Base-by-base conservation (phyloP, 805 yeast species). In the Tetrapisispora namnaoensis region DNA sequence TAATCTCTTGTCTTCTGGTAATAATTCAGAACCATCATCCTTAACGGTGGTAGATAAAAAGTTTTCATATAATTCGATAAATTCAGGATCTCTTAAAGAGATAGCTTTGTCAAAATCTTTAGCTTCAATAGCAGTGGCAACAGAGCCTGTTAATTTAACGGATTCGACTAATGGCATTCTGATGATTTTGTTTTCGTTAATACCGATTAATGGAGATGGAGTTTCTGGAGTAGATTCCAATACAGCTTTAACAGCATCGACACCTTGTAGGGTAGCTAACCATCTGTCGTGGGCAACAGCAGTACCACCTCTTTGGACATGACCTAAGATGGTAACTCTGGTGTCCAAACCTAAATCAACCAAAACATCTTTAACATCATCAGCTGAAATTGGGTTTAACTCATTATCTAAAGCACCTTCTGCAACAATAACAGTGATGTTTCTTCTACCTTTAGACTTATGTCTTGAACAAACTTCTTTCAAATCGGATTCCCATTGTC, bases 251-350 rank as follows among this genome's bases (percentile, higher is more conserved):
- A 93, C 95, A 9, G 99, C 98, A 60, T 89, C 98, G 39, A 91
- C 96, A 69, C 98, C 99, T 73, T 93, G 99, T 57, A 91, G 67
- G 17, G 99, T 91, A 37, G 97, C 96, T 58, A 93, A 70, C 63
- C 84, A 69, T 64, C 99, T 79, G 67, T 93, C 99, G 59, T 77
- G 87, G 2, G 98, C 97, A 48, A 90, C 96, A 22, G 99, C 97
- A 42, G 95, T 79, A 68, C 99, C 99, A 72, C 99, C 99, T 70
- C 99, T 80, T 74, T 93, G 99, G 48, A 93, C 97, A 67, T 93
- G 99, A 48, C 99, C 99, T 58, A 93, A 74, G 13, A 95, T 87
- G 39, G 99, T 93, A 59, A 91, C 83, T 67, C 98, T 81, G 5
- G 98, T 91, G 66, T 93, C 99, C 49, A 93, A 76, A 13, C 96